Evolutionary conservation across 2,329 filamentous ascomycete species (phyloP).

Genomic region (Colletotrichum sp.): DNA sequence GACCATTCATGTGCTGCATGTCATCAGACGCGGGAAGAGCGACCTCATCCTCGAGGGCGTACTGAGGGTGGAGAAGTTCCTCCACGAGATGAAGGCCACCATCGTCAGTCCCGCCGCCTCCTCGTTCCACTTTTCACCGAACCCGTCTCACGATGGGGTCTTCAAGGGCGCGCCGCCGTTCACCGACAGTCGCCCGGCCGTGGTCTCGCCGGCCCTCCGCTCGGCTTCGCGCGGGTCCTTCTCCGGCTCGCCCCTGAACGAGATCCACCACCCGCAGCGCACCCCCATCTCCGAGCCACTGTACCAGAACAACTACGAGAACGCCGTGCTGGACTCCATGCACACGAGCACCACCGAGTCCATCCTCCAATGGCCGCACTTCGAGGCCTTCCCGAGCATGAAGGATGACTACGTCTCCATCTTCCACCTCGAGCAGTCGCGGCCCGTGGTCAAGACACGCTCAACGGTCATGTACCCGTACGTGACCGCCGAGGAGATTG

Average conservation of each 20-base stretch:
- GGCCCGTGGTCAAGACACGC: constrained; percentile 37
- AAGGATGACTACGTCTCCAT: constrained; percentile 48
- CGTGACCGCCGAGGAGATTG: constrained; percentile 44
- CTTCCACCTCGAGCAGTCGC: constrained; percentile 51
- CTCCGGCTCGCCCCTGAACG: constrained; percentile 23
- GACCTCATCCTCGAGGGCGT: constrained; percentile 57
- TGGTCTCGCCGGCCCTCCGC: constrained; percentile 24
- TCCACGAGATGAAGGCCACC: constrained; percentile 48
- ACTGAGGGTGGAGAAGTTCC: constrained; percentile 49
- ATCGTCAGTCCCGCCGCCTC: constrained; percentile 34
- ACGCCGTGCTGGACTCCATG: constrained; percentile 53
- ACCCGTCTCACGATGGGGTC: constrained; percentile 4
- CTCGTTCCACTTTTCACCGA: constrained; percentile 6
- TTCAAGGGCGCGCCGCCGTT: constrained; percentile 8
- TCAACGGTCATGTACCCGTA: constrained; percentile 45
- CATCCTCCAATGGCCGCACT: constrained; percentile 56
- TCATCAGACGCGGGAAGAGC: constrained; percentile 49
- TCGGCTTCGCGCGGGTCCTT: constrained; percentile 25
- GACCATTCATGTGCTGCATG: background rate
- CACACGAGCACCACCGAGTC: constrained; percentile 57
- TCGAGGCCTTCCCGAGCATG: constrained; percentile 47
- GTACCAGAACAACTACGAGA: constrained; percentile 39
- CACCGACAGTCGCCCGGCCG: constrained; percentile 8
- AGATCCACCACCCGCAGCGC: constrained; percentile 22
- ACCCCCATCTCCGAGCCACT: constrained; percentile 26